Evolutionary conservation across 106 monocot species (phyloP), one percentile per base, ranked within the genome.

Genomic region (Narthecium ossifragum): DNA sequence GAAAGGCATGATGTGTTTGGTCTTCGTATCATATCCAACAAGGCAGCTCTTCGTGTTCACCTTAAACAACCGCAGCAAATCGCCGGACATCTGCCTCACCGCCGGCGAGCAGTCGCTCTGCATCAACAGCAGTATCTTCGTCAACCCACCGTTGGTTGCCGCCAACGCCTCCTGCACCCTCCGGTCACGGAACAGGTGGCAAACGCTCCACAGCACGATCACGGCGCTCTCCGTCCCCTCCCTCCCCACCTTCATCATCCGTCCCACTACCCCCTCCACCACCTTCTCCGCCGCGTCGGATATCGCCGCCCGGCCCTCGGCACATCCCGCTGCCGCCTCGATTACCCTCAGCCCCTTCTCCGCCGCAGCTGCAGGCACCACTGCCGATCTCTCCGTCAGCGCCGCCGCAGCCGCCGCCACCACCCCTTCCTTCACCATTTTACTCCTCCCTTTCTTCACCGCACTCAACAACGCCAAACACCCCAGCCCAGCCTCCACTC

Each of bases 1-100:
- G 61, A 93, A 93, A 2, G 92, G 93, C 84, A 85, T 85, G 62
- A 93, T 85, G 61, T 93, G 88, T 4, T 79, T 74, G 4, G 85
- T 82, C 58, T 80, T 82, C 24, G 88, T 66, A 30, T 85, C 82
- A 40, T 85, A 88, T 0, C 76, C 76, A 12, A 62, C 51, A 51
- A 85, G 69, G 37, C 84, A 79, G 46, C 84, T 70, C 73, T 84
- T 88, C 1, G 75, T 61, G 31, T 72, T 77, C 2, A 82, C 82
- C 26, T 60, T 57, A 46, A 85, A 88, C 0, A 88, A 54, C 72
- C 59, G 88, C 31, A 93, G 34, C 62, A 93, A 32, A 47, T 93
- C 93, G 1, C 57, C 74, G 14, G 93, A 73, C 93, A 85, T 93
- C 75, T 80, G 66, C 72, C 81, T 77, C 34, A 62, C 69, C 73